Evolutionary conservation across 495 filamentous ascomycete species (phyloP), one percentile per base, ranked within the genome.

Genomic region (Daldinia bambusicola): DNA sequence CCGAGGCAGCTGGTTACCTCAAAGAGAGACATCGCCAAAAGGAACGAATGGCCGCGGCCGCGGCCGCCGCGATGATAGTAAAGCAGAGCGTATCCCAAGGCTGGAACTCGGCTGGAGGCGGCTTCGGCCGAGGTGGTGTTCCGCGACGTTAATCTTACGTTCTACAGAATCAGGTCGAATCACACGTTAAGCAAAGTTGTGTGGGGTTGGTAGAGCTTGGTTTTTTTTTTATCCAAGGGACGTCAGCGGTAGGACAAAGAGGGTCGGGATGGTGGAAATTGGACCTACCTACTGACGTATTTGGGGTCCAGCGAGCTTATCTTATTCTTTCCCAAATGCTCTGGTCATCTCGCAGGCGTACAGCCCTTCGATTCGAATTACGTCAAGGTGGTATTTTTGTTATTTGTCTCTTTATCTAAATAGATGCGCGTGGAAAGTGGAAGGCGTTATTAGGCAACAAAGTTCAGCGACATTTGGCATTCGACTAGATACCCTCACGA

Each of bases 21-120:
- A 91, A 90, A 61, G 94, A 98, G 79, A 84, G 95, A 20, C 94
- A 92, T 76, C 87, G 96, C 64, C 95, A 99, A 82, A 95, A 94
- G 82, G 95, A 98, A 82, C 84, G 95, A 72, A 86, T 98, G 74
- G 93, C 93, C 5, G 95, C 95, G 0, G 87, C 92, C 0, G 92
- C 93, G 1, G 94, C 95, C 0, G 96, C 96, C 4, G 94, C 97
- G 75, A 89, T 93, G 81, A 98, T 99, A 80, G 95, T 99, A 34
- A 86, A 90, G 74, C 93, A 97, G 81, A 98, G 95, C 80, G 86
- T 98, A 57, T 88, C 87, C 32, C 83, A 84, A 69, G 80, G 82
- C 45, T 84, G 78, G 77, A 79, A 77, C 77, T 84, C 89, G 37
- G 90, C 91, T 57, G 87, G 88, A 22, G 85, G 87, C 26, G 86